Evolutionary conservation across 2,329 filamentous ascomycete species (phyloP), one percentile per base, ranked within the genome.

Genomic region (Neonectria hederae): DNA sequence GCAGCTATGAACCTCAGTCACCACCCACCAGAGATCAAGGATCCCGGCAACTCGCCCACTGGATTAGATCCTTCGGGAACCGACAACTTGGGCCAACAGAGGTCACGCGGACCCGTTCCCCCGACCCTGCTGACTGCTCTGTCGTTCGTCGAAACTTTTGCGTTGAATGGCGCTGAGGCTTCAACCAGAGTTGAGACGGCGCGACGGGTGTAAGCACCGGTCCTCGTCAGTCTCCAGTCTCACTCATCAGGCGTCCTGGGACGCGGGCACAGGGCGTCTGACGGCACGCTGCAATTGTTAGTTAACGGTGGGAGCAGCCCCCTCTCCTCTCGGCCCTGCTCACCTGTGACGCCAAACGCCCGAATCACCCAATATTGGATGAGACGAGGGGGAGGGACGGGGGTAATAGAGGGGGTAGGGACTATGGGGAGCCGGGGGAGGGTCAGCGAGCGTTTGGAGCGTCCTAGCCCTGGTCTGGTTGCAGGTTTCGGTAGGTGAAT

Each of bases 291-390:
- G 55, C 28, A 28, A 28, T 28, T 59, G 38, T 59, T 63, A 63
- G 61, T 63, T 51, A 55, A 59, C 64, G 63, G 66, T 66, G 66
- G 68, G 63, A 72, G 42, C 59, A 48, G 53, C 54, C 22, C 62
- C 57, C 54, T 58, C 54, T 51, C 26, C 54, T 42, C 19, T 13
- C 35, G 43, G 26, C 62, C 69, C 63, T 70, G 67, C 54, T 58
- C 65, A 67, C 69, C 70, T 73, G 70, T 69, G 70, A 73, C 67
- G 69, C 70, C 67, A 72, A 59, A 67, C 71, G 65, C 45, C 62
- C 69, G 65, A 70, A 70, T 65, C 67, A 72, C 67, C 68, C 63
- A 65, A 66, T 57, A 69, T 64, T 68, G 65, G 65, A 68, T 66
- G 60, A 66, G 67, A 69, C 63, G 65, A 54, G 49, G 24, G 43